A percentile compares a stretch with the other conserved stretches of the same genome.
phyloP scores from a whole-genome alignment of 1,284 basidiomycete genomes.

The Moesziomyces sp. region DNA sequence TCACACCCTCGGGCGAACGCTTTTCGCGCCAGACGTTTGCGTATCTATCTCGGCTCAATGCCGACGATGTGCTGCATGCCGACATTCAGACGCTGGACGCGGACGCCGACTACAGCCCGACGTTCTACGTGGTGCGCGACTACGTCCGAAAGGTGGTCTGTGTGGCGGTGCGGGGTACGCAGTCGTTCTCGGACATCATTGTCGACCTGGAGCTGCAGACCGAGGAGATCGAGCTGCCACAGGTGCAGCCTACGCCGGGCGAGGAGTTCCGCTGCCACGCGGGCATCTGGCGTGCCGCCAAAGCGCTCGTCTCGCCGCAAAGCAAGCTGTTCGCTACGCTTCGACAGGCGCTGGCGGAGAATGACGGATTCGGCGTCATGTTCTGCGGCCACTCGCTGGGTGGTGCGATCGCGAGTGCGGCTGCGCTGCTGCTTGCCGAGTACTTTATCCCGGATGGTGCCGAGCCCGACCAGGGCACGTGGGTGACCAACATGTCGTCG shows the following conservation, averaged over 20 bases:
- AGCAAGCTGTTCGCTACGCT: conserved; percentile 61
- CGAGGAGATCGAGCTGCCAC: conserved; percentile 59
- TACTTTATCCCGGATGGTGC: conserved; percentile 51
- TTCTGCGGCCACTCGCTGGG: conserved; percentile 66
- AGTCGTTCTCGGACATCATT: conserved; percentile 66
- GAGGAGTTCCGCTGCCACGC: conserved; percentile 61
- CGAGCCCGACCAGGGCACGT: conserved; percentile 46
- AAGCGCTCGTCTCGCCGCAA: conserved; percentile 51
- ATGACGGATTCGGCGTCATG: conserved; percentile 61
- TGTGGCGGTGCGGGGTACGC: conserved; percentile 64
- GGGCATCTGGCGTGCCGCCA: conserved; percentile 63
- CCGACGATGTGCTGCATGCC: conserved; percentile 65
- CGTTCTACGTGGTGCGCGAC: conserved; percentile 65
- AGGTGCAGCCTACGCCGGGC: conserved; percentile 42
- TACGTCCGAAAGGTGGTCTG: conserved; percentile 61
- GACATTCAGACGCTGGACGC: conserved; percentile 65
- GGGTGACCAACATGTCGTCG: conserved; percentile 54
- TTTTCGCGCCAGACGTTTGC: conserved; percentile 66
- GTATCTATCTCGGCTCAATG: conserved; percentile 60
- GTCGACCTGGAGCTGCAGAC: conserved; percentile 65
- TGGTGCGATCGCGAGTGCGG: conserved; percentile 64
- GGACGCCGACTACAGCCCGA: conserved; percentile 62
- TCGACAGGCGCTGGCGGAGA: conserved; percentile 53
- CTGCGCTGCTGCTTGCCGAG: conserved; percentile 59
- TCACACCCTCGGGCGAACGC: conserved; percentile 64